Evolutionary conservation across 2,329 filamentous ascomycete genomes (phyloP).

Genomic region (Apiospora marii): DNA sequence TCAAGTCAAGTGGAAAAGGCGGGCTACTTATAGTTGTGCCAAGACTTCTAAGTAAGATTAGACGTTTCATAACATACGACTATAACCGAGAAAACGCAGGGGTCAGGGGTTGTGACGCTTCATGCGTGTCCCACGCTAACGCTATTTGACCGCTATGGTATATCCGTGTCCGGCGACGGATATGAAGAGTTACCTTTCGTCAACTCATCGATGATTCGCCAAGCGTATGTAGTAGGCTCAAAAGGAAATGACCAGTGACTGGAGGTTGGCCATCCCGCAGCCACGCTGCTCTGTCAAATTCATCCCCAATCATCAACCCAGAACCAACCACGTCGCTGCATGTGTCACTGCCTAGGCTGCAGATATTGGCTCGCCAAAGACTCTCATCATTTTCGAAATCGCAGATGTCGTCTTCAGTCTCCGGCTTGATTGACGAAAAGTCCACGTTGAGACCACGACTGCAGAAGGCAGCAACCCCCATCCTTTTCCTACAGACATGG

Average conservation of each 20-base stretch:
- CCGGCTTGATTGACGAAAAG: not conserved
- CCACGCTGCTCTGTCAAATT: not conserved
- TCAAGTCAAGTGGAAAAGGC: too few relatives aligned
- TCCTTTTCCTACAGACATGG: not conserved
- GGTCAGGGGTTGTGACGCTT: too few relatives aligned
- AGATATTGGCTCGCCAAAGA: not conserved
- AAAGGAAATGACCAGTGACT: not conserved
- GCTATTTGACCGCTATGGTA: too few relatives aligned
- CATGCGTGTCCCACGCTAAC: too few relatives aligned
- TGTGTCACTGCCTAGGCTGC: not conserved
- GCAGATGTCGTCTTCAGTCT: not conserved
- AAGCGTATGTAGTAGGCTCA: not conserved
- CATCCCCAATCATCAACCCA: not conserved
- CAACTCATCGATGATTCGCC: not conserved
- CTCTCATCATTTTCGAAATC: too few relatives aligned
- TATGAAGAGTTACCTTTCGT: too few relatives aligned
- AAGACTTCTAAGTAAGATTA: too few relatives aligned
- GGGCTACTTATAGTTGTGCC: too few relatives aligned
- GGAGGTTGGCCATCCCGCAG: not conserved
- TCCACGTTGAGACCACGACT: not conserved
- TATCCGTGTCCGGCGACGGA: not conserved
- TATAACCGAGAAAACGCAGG: too few relatives aligned
- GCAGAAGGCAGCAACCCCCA: not conserved
- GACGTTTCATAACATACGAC: too few relatives aligned
- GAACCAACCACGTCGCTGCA: not conserved